A percentile compares a stretch with the other conserved stretches of the same genome.
Conservation (phyloP, 2,329 filamentous ascomycete genomes). For the Raffaelea deltoideospora region DNA sequence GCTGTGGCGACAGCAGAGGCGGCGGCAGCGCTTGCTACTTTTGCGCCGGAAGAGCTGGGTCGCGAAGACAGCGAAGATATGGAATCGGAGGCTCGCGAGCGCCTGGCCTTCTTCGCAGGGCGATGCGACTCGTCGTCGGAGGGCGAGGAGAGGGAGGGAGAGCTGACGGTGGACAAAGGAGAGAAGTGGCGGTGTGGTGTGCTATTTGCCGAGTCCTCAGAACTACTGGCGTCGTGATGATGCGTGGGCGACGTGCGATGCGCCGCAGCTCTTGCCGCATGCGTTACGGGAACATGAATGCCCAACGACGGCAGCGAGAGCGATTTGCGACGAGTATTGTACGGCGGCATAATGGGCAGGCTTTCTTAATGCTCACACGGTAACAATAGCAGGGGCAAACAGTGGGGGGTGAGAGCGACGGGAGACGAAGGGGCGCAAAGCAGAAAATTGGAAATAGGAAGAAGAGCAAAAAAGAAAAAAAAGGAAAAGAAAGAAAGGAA, state of each 20-base stretch:
- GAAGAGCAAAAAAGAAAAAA: not conserved
- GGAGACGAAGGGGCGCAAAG: not conserved
- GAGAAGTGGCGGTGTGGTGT: conserved; percentile 2
- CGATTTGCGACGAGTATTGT: conserved; percentile 94
- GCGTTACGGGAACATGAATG: conserved; percentile 64
- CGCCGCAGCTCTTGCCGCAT: conserved; percentile 42
- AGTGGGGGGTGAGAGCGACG: not conserved
- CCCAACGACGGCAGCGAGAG: conserved; percentile 84
- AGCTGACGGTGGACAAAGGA: conserved; percentile 16
- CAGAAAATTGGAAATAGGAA: not conserved
- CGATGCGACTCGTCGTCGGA: conserved; percentile 16
- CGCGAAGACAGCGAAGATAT: conserved; percentile 5
- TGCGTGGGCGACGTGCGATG: conserved; percentile 19
- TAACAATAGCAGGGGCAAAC: not conserved
- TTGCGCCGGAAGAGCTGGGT: conserved; percentile 11
- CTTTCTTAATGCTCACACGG: not conserved
- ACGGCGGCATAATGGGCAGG: conserved; percentile 53
- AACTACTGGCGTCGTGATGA: not conserved
- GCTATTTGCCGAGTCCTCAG: not conserved
- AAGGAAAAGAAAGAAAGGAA: not conserved
- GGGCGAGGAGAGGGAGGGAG: conserved; percentile 14
- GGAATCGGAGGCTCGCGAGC: conserved; percentile 47
- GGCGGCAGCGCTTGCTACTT: conserved; percentile 16
- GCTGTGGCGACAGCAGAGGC: conserved; percentile 6
- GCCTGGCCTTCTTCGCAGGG: conserved; percentile 57